These are phyloP conservation scores for Brasilioporus rufonigricans DNA, from an alignment of 768 basidiomycete species.

Conservation along the genomic window DNA sequence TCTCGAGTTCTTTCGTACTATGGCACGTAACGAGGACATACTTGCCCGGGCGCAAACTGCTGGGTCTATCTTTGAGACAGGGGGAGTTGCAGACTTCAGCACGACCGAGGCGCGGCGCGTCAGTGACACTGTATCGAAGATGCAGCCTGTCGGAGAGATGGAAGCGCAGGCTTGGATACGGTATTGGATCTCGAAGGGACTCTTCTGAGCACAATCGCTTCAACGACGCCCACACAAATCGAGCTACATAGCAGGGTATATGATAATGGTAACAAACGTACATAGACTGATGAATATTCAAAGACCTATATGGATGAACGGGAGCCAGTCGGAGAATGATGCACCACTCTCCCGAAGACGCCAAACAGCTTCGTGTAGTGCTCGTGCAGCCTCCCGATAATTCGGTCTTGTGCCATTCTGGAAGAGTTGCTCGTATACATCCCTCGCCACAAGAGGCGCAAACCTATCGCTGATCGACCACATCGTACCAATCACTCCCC, in stretches of 20 bases:
- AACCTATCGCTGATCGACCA: constrained; percentile 39
- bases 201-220: background rate
- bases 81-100: background rate
- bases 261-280: too few relatives aligned
- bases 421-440: background rate
- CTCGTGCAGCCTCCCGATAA: background rate
- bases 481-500: constrained; percentile 41
- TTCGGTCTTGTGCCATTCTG: background rate
- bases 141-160: background rate
- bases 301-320: too few relatives aligned
- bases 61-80: background rate
- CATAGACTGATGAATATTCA: background rate
- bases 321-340: background rate
- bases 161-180: too few relatives aligned
- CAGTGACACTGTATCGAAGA: background rate
- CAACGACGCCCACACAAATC: too few relatives aligned
- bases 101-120: background rate
- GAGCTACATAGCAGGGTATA: too few relatives aligned
- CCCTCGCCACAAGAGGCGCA: background rate
- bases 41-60: background rate
- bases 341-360: background rate
- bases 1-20: background rate
- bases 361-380: background rate
- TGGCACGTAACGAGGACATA: background rate
- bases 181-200: background rate